Base-by-base conservation (phyloP, 2,329 filamentous ascomycete species). In the Penicillium sp. region DNA sequence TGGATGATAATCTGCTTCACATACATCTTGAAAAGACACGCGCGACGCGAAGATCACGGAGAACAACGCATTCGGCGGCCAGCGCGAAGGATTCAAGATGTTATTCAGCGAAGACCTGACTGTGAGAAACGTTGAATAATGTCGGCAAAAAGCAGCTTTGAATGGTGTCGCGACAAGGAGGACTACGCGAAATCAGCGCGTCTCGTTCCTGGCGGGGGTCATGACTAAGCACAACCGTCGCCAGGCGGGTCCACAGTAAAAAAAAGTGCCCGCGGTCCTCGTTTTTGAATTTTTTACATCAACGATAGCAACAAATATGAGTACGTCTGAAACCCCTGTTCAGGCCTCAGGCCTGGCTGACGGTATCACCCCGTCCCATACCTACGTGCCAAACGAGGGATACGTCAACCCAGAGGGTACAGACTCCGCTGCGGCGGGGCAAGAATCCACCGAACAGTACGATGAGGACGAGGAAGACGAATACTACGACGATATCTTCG, bases 1-100 rank as follows among this genome's bases (percentile, higher is more conserved):
- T 99, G 94, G 71, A 99, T 97, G 74, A 96, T 97, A 74, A 97
- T 96, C 79, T 99, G 94, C 76, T 99, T 99, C 83, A 99, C 96
- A 80, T 95, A 94, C 92, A 96, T 96, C 65, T 71, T 81, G 72
- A 60, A 57, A 54, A 60, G 42, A 62, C 58, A 66, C 61, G 63
- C 61, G 63, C 57, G 64, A 67, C 62, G 62, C 63, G 64, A 63
- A 49, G 52, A 60, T 62, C 53, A 65, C 48, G 57, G 55, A 55
- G 33, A 62, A 58, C 53, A 56, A 55, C 62, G 60, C 68, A 69
- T 69, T 65, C 64, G 67, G 67, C 61, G 58, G 52, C 48, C 53
- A 23, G 51, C 51, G 50, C 45, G 41, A 50, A 49, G 12, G 34
- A 9, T 33, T 24, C 41, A 44, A 47, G 49, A 50, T 29, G 12